Conservation (phyloP, 768 basidiomycete genomes). For the Lentinus tigrinus region DNA sequence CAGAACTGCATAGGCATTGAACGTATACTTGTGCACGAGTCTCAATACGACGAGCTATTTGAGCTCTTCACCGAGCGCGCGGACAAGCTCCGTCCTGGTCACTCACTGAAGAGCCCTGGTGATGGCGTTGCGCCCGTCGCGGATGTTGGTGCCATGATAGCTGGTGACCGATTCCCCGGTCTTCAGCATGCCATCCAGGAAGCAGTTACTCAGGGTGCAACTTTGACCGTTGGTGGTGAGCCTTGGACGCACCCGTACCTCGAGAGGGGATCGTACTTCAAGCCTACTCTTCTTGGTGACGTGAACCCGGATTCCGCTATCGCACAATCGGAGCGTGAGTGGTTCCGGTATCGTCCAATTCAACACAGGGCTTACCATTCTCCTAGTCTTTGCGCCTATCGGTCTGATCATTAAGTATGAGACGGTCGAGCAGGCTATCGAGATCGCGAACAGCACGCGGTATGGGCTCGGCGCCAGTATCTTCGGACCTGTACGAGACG, state of each 20-base stretch:
- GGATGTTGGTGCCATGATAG: constrained; percentile 90
- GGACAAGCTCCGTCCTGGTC: constrained; percentile 70
- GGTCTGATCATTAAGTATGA: constrained; percentile 86
- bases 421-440: constrained; percentile 79
- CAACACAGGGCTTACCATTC: neutral
- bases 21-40: constrained; percentile 80
- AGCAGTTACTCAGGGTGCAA: constrained; percentile 69
- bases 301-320: constrained; percentile 72
- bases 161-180: constrained; percentile 62
- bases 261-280: constrained; percentile 77
- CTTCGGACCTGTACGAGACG: constrained; percentile 81
- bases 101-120: constrained; percentile 62
- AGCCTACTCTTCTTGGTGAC: constrained; percentile 83
- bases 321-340: constrained; percentile 77
- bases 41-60: constrained; percentile 76
- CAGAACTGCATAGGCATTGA: constrained; percentile 99
- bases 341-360: neutral
- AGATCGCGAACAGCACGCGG: constrained; percentile 82
- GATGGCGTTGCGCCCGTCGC: constrained; percentile 72
- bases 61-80: constrained; percentile 63
- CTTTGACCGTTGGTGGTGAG: constrained; percentile 61
- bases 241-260: constrained; percentile 64
- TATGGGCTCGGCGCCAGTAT: constrained; percentile 95
- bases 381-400: constrained; percentile 87
- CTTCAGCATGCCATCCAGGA: constrained; percentile 68